A percentile compares a stretch with the other conserved stretches of the same genome.
Conservation (phyloP, 306 rosid genomes). For the Trichosanthes cucumerina region DNA sequence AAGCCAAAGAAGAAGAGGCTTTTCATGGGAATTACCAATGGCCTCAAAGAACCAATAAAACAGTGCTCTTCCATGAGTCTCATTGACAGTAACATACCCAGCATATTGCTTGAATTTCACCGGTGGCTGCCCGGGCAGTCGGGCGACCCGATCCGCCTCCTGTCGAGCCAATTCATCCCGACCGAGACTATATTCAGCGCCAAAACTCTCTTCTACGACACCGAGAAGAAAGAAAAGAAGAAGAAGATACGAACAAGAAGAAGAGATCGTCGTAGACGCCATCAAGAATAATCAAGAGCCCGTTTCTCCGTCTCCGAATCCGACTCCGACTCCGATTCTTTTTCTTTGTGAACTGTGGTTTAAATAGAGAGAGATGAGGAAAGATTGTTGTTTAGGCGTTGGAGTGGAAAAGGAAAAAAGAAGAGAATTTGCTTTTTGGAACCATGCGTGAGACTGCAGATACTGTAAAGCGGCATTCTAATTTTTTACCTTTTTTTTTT, state of each 20-base stretch:
- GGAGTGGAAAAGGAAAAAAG: not conserved
- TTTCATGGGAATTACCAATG: constrained; percentile 18
- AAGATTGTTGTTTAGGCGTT: not conserved
- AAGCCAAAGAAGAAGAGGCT: constrained; percentile 77
- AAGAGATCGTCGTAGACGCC: constrained; percentile 9
- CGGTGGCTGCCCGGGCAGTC: constrained; percentile 59
- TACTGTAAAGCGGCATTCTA: not conserved
- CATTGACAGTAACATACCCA: constrained; percentile 61
- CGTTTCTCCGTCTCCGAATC: not conserved
- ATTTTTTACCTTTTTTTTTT: not conserved
- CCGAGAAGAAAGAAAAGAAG: constrained; percentile 6
- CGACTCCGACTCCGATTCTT: not conserved
- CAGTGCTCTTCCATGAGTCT: constrained; percentile 67
- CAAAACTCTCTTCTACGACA: not conserved
- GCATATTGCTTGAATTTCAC: constrained; percentile 68
- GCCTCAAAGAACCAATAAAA: constrained; percentile 87
- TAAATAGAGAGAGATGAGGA: constrained; percentile 13
- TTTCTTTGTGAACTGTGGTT: not conserved
- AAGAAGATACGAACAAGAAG: not conserved
- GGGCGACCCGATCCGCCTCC: constrained; percentile 41
- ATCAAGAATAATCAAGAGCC: not conserved
- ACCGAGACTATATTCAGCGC: not conserved
- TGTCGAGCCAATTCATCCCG: constrained; percentile 17
- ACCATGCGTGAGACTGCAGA: not conserved
- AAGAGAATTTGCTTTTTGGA: not conserved